Percentiles rank a stretch among this genome's conserved stretches.
phyloP scores from a whole-genome alignment of 2,329 filamentous ascomycete genomes.

The Aspergillus puulaauensis region DNA sequence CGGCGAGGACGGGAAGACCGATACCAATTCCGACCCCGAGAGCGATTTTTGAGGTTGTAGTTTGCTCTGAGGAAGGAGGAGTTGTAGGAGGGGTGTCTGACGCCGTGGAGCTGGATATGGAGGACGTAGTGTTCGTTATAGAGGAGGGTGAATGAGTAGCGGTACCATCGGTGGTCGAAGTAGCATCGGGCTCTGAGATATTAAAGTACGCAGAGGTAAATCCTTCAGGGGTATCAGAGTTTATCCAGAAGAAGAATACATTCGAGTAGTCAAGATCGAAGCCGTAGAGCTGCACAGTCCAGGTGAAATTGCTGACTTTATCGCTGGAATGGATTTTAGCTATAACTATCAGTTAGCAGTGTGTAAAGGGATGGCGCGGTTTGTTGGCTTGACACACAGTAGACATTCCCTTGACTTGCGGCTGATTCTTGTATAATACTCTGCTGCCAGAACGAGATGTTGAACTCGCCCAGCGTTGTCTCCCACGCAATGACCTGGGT shows the following conservation, averaged over 20 bases:
- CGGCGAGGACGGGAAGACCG: neutral
- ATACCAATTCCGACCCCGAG: neutral
- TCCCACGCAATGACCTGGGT: conserved; percentile 6
- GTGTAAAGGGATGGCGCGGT: neutral
- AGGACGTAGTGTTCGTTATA: neutral
- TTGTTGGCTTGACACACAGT: conserved; percentile 1
- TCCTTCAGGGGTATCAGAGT: conserved; percentile 10
- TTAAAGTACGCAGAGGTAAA: conserved; percentile 18
- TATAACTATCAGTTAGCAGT: neutral
- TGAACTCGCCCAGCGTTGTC: conserved; percentile 11
- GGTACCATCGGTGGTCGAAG: neutral
- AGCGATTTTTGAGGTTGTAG: neutral
- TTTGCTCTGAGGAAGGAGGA: neutral
- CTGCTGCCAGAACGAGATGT: conserved; percentile 20
- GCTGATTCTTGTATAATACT: conserved; percentile 3
- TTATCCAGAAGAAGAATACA: conserved; percentile 20
- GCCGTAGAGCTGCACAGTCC: conserved; percentile 19
- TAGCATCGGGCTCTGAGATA: conserved; percentile 9
- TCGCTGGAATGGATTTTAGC: conserved; percentile 13
- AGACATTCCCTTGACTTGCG: conserved; percentile 14
- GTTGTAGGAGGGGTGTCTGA: neutral
- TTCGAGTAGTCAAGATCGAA: conserved; percentile 16
- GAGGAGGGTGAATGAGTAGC: neutral
- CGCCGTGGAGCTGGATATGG: neutral
- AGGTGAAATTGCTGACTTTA: conserved; percentile 17